Evolutionary conservation across 305 asterid species (phyloP).

Genomic region (Fraxinus paxiana): DNA sequence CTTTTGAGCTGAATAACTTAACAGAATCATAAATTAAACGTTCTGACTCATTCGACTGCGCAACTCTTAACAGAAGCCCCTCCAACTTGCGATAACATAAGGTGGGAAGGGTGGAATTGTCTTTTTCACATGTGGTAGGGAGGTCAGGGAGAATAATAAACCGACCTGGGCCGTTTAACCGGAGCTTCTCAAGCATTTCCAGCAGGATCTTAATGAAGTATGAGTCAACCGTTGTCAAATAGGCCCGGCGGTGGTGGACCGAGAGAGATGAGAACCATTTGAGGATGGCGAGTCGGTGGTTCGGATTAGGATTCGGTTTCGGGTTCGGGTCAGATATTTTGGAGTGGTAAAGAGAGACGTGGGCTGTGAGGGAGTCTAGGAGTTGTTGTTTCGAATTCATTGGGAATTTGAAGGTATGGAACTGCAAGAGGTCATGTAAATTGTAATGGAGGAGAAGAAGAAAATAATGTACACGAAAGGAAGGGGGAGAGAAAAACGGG

Average conservation of each 20-base stretch:
- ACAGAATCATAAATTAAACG: conserved; percentile 45
- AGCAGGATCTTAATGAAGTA: conserved; percentile 51
- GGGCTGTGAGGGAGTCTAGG: conserved; percentile 63
- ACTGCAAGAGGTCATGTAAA: neutral
- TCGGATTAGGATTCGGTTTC: conserved; percentile 31
- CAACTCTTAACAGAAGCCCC: conserved; percentile 55
- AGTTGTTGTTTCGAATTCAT: conserved; percentile 50
- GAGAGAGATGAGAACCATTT: conserved; percentile 88
- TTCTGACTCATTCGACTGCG: conserved; percentile 42
- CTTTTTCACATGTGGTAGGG: conserved; percentile 33
- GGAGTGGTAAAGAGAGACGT: conserved; percentile 60
- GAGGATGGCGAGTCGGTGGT: conserved; percentile 50
- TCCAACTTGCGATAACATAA: conserved; percentile 66
- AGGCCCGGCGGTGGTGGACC: conserved; percentile 76
- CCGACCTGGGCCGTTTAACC: conserved; percentile 49
- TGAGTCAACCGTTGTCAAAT: conserved; percentile 53
- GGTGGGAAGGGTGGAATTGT: conserved; percentile 56
- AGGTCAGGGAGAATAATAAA: conserved; percentile 82
- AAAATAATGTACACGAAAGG: neutral
- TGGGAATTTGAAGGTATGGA: conserved; percentile 19
- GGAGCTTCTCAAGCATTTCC: conserved; percentile 66
- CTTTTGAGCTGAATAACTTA: conserved; percentile 67
- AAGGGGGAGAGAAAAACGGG: neutral
- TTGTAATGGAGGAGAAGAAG: conserved; percentile 10
- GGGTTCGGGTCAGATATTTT: conserved; percentile 29